Evolutionary conservation across 495 filamentous ascomycete species (phyloP).

Genomic region (Xylaria nigripes): DNA sequence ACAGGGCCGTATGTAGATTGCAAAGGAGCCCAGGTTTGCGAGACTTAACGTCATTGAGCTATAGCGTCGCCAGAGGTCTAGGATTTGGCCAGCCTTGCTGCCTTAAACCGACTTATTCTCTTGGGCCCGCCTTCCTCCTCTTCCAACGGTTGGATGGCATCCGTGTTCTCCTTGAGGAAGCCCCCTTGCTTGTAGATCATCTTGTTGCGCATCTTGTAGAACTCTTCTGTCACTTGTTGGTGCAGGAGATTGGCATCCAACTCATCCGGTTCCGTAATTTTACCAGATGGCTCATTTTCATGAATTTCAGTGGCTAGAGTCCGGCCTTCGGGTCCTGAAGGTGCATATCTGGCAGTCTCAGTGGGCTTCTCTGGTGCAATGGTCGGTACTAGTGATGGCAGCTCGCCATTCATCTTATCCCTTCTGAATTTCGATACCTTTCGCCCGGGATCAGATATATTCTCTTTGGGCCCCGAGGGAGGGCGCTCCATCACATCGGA

Average conservation of each 20-base stretch:
- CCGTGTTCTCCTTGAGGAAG: constrained; percentile 56
- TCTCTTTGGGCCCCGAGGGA: constrained; percentile 37
- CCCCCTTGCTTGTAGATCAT: constrained; percentile 75
- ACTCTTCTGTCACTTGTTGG: constrained; percentile 71
- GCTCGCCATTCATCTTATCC: constrained; percentile 15
- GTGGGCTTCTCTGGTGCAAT: constrained; percentile 19
- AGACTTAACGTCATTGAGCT: constrained; percentile 10
- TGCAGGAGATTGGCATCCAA: constrained; percentile 64
- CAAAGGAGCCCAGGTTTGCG: background rate
- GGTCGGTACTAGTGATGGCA: constrained; percentile 6
- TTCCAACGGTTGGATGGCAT: constrained; percentile 54
- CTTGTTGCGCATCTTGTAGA: constrained; percentile 67
- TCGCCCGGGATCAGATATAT: constrained; percentile 25
- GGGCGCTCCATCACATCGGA: constrained; percentile 42
- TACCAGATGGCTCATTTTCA: constrained; percentile 44
- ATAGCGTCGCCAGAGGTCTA: constrained; percentile 3
- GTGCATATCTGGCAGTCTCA: constrained; percentile 18
- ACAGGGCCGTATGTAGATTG: background rate
- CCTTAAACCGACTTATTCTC: constrained; percentile 82
- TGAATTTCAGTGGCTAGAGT: constrained; percentile 52
- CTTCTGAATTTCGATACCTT: constrained; percentile 43
- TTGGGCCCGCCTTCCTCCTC: constrained; percentile 57
- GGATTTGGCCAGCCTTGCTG: constrained; percentile 58
- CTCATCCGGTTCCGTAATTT: constrained; percentile 56
- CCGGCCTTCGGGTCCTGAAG: constrained; percentile 47